These are phyloP conservation scores for Penicillium roqueforti DNA, from an alignment of 495 filamentous ascomycete species.

Conservation along the genomic window DNA sequence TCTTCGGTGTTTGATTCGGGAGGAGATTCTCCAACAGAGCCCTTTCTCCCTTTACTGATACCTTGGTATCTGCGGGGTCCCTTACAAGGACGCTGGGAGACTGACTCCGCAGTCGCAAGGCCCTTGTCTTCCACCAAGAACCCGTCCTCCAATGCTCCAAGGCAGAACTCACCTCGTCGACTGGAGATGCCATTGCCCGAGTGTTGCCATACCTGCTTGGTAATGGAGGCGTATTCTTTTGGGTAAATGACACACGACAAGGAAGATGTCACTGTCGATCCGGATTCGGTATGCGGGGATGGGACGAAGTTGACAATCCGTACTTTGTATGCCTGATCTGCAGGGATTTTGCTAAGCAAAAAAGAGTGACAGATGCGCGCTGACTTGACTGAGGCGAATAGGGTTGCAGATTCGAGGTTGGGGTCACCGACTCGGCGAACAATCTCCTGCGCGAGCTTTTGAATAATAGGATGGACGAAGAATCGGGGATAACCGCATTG, in stretches of 20 bases:
- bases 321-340: conserved; percentile 46
- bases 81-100: conserved; percentile 49
- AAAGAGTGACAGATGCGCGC: conserved; percentile 70
- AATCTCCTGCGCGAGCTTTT: conserved; percentile 65
- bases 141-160: conserved; percentile 65
- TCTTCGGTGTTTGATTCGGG: conserved; percentile 31
- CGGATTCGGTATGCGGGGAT: conserved; percentile 35
- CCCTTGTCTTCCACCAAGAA: conserved; percentile 54
- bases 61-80: conserved; percentile 72
- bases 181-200: conserved; percentile 92
- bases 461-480: conserved; percentile 83
- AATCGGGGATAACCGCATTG: conserved; percentile 91
- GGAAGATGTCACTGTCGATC: conserved; percentile 40
- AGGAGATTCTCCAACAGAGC: conserved; percentile 4
- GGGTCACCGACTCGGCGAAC: conserved; percentile 57
- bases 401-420: conserved; percentile 61
- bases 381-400: conserved; percentile 68
- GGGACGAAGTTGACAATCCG: conserved; percentile 64
- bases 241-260: conserved; percentile 73
- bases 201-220: conserved; percentile 96
- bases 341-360: conserved; percentile 53
- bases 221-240: conserved; percentile 56
- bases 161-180: conserved; percentile 85
- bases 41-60: conserved; percentile 21
- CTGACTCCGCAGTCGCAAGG: conserved; percentile 21